Evolutionary conservation across 192 early-diverging fungal species (phyloP).

Genomic region (Mortierella hygrophila): DNA sequence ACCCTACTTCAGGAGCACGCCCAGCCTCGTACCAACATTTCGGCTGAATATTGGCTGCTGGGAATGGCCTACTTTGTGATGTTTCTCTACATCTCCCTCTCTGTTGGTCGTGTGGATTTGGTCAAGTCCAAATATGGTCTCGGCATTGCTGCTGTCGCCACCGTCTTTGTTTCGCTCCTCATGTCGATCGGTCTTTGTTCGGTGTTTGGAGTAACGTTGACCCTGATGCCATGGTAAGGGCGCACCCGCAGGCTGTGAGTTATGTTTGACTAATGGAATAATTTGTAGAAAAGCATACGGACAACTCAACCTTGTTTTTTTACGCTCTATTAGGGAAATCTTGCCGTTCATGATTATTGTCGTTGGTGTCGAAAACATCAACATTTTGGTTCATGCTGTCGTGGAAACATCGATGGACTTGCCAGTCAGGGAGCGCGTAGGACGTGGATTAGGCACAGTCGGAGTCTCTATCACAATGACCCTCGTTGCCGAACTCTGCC

Average conservation of each 20-base stretch:
- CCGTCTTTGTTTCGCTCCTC: constrained; percentile 70
- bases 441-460: constrained; percentile 71
- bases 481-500: constrained; percentile 65
- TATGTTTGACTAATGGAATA: neutral
- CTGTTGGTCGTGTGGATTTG: constrained; percentile 73
- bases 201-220: constrained; percentile 67
- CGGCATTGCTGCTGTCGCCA: constrained; percentile 75
- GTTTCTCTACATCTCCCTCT: constrained; percentile 78
- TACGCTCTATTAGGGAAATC: constrained; percentile 65
- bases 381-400: constrained; percentile 79
- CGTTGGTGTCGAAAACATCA: constrained; percentile 84
- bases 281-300: neutral
- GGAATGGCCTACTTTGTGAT: constrained; percentile 70
- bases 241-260: neutral
- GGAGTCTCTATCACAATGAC: constrained; percentile 75
- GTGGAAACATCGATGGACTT: constrained; percentile 77
- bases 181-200: constrained; percentile 77
- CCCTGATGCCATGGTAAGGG: constrained; percentile 75
- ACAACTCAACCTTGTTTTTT: neutral
- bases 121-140: constrained; percentile 85
- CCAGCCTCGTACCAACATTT: constrained; percentile 39
- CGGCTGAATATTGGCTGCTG: constrained; percentile 59
- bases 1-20: constrained; percentile 20
- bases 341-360: constrained; percentile 78
- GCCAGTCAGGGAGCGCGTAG: constrained; percentile 81